phyloP scores from a whole-genome alignment of 2,329 filamentous ascomycete species.

The Aspergillus carbonarius region DNA sequence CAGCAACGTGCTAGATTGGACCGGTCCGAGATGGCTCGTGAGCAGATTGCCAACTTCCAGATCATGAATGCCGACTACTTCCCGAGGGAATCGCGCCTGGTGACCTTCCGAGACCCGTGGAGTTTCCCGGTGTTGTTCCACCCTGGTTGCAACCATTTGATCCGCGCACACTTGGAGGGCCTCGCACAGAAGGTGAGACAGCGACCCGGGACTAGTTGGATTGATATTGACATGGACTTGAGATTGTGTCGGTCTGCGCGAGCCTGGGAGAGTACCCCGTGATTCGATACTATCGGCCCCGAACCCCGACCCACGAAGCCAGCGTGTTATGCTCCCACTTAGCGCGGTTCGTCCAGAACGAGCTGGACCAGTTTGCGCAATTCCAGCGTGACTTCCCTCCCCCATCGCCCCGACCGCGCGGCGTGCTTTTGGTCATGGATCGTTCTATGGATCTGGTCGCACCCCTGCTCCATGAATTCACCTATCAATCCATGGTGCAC shows the following conservation, averaged over 20 bases:
- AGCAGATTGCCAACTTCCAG: conserved; percentile 76
- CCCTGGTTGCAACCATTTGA: conserved; percentile 79
- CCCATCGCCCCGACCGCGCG: conserved; percentile 68
- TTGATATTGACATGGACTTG: conserved; percentile 13
- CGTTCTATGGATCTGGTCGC: conserved; percentile 89
- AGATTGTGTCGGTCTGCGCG: conserved; percentile 86
- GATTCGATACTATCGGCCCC: conserved; percentile 85
- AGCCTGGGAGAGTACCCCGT: conserved; percentile 91
- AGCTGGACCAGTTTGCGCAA: conserved; percentile 84
- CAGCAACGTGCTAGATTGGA: conserved; percentile 72
- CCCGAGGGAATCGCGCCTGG: conserved; percentile 83
- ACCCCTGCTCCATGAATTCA: conserved; percentile 91
- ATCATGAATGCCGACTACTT: conserved; percentile 86
- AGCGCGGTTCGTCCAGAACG: conserved; percentile 85
- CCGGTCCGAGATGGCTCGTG: conserved; percentile 64
- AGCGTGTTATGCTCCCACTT: conserved; percentile 83
- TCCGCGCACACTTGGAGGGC: conserved; percentile 77
- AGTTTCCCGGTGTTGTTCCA: conserved; percentile 94
- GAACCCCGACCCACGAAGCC: conserved; percentile 76
- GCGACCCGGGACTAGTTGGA: conserved; percentile 16
- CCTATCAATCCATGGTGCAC: conserved; percentile 97
- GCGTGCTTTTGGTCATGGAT: conserved; percentile 82
- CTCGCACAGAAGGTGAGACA: conserved; percentile 77
- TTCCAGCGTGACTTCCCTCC: conserved; percentile 84
- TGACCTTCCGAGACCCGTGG: conserved; percentile 92